Base-by-base conservation (phyloP, 2,329 filamentous ascomycete genomes). In the Alternaria ethzedia region DNA sequence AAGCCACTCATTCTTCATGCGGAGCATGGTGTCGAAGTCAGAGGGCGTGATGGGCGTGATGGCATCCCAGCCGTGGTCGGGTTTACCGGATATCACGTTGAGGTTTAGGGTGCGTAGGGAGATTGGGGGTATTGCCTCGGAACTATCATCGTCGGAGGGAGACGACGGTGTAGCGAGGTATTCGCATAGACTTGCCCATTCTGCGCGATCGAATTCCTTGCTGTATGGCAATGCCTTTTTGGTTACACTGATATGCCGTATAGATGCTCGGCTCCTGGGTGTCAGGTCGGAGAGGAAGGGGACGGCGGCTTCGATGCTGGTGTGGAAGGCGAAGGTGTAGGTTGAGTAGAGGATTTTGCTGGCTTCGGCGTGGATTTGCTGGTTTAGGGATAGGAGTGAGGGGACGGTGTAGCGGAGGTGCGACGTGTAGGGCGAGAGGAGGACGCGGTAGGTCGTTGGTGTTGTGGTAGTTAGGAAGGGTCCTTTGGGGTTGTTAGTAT, bases 211-310 rank as follows among this genome's bases (percentile, higher is more conserved):
- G 73, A 85, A 88, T 66, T 87, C 84, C 57, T 85, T 85, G 49
- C 82, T 82, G 54, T 85, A 83, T 7, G 86, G 80, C 26, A 87
- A 79, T 1, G 85, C 83, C 68, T 85, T 83, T 72, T 90, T 90
- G 23, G 86, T 84, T 20, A 90, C 69, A 12, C 83, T 82, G 11
- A 90, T 77, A 36, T 82, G 81, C 28, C 81, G 79, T 62, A 90
- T 77, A 50, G 85, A 79, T 10, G 76, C 73, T 32, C 85, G 82
- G 3, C 85, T 83, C 17, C 75, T 69, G 1, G 83, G 81, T 3
- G 85, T 86, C 32, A 89, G 82, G 72, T 90, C 87, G 30, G 81
- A 79, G 43, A 90, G 80, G 72, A 90, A 90, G 0, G 88, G 87
- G 1, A 85, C 82, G 6, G 88, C 82, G 15, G 88, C 86, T 75